phyloP scores from a whole-genome alignment of 2,329 filamentous ascomycete species.

The Arthrobotrys pseudoclavata region DNA sequence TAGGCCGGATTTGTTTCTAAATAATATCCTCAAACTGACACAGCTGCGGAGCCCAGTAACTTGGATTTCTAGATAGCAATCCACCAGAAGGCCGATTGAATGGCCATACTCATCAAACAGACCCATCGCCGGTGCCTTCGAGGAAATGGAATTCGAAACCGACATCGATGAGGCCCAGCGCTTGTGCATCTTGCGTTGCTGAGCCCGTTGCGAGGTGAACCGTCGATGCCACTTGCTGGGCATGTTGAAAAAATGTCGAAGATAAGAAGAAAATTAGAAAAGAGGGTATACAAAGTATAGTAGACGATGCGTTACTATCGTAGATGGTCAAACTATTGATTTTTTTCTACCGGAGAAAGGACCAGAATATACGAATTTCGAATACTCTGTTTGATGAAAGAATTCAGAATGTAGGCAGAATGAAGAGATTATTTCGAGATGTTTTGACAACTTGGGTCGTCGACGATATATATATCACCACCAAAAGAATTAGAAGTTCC shows the following conservation, averaged over 20 bases:
- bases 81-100: slow-evolving; percentile 45
- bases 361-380: slow-evolving; percentile 31
- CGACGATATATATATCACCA: slow-evolving; percentile 53
- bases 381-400: slow-evolving; percentile 59
- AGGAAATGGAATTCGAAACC: slow-evolving; percentile 24
- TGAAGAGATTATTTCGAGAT: slow-evolving; percentile 44
- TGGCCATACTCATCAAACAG: slow-evolving; percentile 57
- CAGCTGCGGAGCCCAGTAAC: slow-evolving; percentile 43
- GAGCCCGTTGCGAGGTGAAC: slow-evolving; percentile 55
- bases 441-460: slow-evolving; percentile 38
- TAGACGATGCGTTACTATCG: slow-evolving; percentile 38
- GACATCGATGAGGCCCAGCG: slow-evolving; percentile 42
- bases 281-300: slow-evolving; percentile 3
- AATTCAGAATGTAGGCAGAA: slow-evolving; percentile 59
- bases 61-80: slow-evolving; percentile 49
- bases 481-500: not conserved
- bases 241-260: slow-evolving; percentile 52
- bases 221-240: slow-evolving; percentile 58
- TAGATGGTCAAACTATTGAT: slow-evolving; percentile 18
- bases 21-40: slow-evolving; percentile 51
- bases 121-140: slow-evolving; percentile 36
- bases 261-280: slow-evolving; percentile 36
- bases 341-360: slow-evolving; percentile 49
- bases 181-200: slow-evolving; percentile 57
- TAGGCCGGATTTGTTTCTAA: slow-evolving; percentile 47